Evolutionary conservation across 371 early-diverging fungal species (phyloP), one percentile per base, ranked within the genome.

Genomic region (Catenaria anguillulae): DNA sequence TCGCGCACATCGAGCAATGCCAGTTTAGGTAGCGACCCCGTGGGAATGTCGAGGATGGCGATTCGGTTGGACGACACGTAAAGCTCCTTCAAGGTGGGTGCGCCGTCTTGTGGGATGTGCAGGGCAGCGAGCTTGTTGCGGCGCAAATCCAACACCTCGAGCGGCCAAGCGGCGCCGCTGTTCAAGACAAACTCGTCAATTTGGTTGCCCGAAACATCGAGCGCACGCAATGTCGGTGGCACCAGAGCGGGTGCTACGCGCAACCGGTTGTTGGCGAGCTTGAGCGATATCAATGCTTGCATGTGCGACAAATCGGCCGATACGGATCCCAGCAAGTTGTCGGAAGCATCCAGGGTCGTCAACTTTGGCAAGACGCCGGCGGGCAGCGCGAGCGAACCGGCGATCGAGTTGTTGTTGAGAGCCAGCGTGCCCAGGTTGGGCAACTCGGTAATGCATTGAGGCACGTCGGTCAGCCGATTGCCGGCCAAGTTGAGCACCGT

Each of bases 301-400:
- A 82, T 61, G 31, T 67, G 70, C 0, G 61, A 63, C 36, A 87
- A 68, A 2, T 71, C 69, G 0, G 68, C 63, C 0, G 87, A 86
- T 19, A 86, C 54, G 17, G 58, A 40, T 19, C 66, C 64, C 33
- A 87, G 61, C 33, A 67, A 66, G 64, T 86, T 86, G 63, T 70
- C 35, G 15, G 40, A 40, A 5, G 17, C n/a, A 37, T 21, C 66
- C 46, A 29, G 60, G 5, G n/a, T 66, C 55, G 29, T 65, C 60
- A 26, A 31, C 10, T 13, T 62, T 21, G 23, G 59, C 65, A 43
- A n/a, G n/a, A n/a, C n/a, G n/a, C n/a, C n/a, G 45, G 8, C 19
- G 4, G 10, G 45, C 45, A 21, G 45, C 45, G 17, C 19, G 12
- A 34, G 62, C 23, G 61, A 54, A 4, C 13, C 42, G 12, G 54